Conservation (phyloP, 2,329 filamentous ascomycete genomes). For the Cytospora mali region DNA sequence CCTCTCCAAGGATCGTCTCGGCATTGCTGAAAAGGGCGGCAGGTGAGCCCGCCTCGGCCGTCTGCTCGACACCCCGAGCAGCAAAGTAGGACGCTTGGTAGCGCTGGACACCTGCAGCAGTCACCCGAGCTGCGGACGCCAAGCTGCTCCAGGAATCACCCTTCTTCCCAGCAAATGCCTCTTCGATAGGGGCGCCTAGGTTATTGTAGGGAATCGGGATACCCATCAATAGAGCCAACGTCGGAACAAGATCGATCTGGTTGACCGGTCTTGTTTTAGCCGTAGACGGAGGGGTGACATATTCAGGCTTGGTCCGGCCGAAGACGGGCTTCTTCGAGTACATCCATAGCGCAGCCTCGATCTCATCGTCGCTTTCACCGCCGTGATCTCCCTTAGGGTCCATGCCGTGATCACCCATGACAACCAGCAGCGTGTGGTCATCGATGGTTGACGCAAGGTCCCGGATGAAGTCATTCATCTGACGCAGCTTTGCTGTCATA, state of each 20-base stretch:
- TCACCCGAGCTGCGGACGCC: slow-evolving; percentile 73
- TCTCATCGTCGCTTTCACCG: slow-evolving; percentile 95
- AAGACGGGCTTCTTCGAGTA: slow-evolving; percentile 89
- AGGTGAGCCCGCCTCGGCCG: slow-evolving; percentile 55
- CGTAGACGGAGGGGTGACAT: slow-evolving; percentile 61
- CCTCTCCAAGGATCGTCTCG: slow-evolving; percentile 38
- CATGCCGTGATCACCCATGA: slow-evolving; percentile 99
- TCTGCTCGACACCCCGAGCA: slow-evolving; percentile 69
- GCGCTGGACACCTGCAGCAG: slow-evolving; percentile 82
- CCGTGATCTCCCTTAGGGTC: slow-evolving; percentile 96
- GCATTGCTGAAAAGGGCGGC: slow-evolving; percentile 62
- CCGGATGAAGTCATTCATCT: slow-evolving; percentile 84
- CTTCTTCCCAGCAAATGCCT: slow-evolving; percentile 77
- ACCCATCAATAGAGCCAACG: slow-evolving; percentile 82
- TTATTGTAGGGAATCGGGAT: slow-evolving; percentile 97
- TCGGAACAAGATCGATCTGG: slow-evolving; percentile 96
- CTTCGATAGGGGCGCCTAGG: slow-evolving; percentile 87
- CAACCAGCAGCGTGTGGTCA: slow-evolving; percentile 82
- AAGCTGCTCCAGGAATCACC: slow-evolving; percentile 77
- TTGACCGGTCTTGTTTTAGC: slow-evolving; percentile 76
- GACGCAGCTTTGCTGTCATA: slow-evolving; percentile 85
- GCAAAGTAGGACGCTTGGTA: slow-evolving; percentile 85
- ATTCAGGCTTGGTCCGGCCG: slow-evolving; percentile 69
- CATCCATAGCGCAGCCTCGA: slow-evolving; percentile 97
- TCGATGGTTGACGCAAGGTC: slow-evolving; percentile 73